These are phyloP conservation scores for Gamsiella multidivaricata DNA, from an alignment of 192 early-diverging fungal genomes.

Conservation along the genomic window DNA sequence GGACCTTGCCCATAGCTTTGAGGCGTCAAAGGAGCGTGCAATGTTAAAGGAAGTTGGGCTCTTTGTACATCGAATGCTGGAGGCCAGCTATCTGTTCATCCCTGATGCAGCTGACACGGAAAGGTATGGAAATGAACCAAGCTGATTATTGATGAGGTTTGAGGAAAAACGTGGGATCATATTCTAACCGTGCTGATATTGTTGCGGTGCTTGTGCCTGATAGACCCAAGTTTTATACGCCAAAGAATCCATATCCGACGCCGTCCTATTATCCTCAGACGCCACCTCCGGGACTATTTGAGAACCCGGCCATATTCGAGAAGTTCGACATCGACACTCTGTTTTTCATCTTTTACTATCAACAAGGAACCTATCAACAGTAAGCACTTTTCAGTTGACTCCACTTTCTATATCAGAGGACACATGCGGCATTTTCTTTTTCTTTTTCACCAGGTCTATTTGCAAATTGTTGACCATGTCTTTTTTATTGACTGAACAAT, in stretches of 20 bases:
- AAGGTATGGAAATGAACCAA: no score
- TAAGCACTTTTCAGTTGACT: slow-evolving; percentile 61
- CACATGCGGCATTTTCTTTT: no score
- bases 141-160: no score
- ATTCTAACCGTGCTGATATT: background rate
- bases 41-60: slow-evolving; percentile 60
- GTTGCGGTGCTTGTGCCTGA: background rate
- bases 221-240: slow-evolving; percentile 79
- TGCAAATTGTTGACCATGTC: background rate
- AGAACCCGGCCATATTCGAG: slow-evolving; percentile 87
- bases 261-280: slow-evolving; percentile 93
- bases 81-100: slow-evolving; percentile 85
- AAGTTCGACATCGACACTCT: slow-evolving; percentile 95
- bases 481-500: background rate
- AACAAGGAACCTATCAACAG: slow-evolving; percentile 97
- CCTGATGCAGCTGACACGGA: slow-evolving; percentile 89
- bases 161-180: no score
- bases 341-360: slow-evolving; percentile 99
- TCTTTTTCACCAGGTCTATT: background rate
- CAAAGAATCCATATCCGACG: slow-evolving; percentile 81
- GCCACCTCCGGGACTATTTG: slow-evolving; percentile 82
- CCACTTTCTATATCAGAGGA: no score
- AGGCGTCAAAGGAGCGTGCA: slow-evolving; percentile 61
- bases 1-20: slow-evolving; percentile 67
- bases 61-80: slow-evolving; percentile 81